Percentiles rank a stretch among this genome's conserved stretches.
phyloP scores from a whole-genome alignment of 257 asterid genomes.

The Linaria vulgaris region DNA sequence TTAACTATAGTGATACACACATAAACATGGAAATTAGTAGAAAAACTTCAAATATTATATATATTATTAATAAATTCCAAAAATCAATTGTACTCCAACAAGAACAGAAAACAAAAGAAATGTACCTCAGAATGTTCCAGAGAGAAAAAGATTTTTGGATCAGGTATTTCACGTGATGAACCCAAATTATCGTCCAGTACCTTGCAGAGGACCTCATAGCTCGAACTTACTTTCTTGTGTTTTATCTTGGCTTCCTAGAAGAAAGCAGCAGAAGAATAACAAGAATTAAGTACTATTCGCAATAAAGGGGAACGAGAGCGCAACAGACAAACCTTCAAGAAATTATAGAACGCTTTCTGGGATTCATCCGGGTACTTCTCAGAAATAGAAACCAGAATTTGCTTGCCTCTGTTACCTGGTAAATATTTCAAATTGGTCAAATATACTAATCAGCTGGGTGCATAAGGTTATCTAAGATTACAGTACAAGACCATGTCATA shows the following conservation, averaged over 20 bases:
- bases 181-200: conserved; percentile 56
- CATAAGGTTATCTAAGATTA: conserved; percentile 8
- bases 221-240: conserved; percentile 48
- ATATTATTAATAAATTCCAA: neutral
- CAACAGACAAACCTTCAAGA: conserved; percentile 55
- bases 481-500: neutral
- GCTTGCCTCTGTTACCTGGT: conserved; percentile 52
- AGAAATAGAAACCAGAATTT: conserved; percentile 53
- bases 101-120: conserved; percentile 22
- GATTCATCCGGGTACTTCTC: conserved; percentile 74
- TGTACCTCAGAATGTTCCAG: conserved; percentile 85
- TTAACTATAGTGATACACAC: conserved; percentile 8
- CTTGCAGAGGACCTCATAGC: conserved; percentile 59
- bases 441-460: conserved; percentile 18
- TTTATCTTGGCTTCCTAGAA: conserved; percentile 45
- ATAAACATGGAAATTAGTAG: conserved; percentile 4
- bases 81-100: neutral
- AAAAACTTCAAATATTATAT: conserved; percentile 4
- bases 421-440: conserved; percentile 19
- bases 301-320: conserved; percentile 3
- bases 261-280: conserved; percentile 15
- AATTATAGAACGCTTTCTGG: conserved; percentile 51
- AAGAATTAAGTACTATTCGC: conserved; percentile 7
- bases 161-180: conserved; percentile 46
- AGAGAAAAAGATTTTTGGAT: conserved; percentile 64